Evolutionary conservation across 495 filamentous ascomycete genomes (phyloP).

Genomic region (Annulohypoxylon moriforme): DNA sequence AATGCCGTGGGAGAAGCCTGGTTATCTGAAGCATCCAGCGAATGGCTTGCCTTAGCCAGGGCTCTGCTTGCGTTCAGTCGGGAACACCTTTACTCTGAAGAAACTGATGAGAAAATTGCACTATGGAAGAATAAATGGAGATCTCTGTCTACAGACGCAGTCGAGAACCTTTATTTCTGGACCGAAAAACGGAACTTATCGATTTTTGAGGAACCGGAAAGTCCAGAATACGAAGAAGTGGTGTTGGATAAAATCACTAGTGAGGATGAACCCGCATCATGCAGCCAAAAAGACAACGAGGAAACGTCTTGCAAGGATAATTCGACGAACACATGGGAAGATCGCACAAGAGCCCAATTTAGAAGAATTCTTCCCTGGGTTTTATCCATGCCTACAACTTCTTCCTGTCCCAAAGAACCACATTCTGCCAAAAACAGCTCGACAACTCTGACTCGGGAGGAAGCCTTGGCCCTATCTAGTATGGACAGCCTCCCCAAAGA

Average conservation of each 20-base stretch:
- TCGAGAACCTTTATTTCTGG: neutral
- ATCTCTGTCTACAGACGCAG: neutral
- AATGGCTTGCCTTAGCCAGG: neutral
- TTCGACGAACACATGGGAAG: neutral
- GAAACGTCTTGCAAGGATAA: neutral
- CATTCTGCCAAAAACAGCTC: neutral
- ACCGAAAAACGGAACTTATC: neutral
- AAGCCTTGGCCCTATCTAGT: neutral
- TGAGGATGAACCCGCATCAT: neutral
- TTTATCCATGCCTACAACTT: neutral
- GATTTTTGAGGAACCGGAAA: neutral
- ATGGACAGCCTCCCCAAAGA: neutral
- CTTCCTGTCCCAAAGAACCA: neutral
- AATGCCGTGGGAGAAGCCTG: constrained; percentile 10
- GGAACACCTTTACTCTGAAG: neutral
- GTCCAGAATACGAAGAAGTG: neutral
- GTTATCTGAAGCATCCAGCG: constrained; percentile 14
- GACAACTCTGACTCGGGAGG: neutral
- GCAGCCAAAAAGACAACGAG: neutral
- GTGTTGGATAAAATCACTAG: neutral
- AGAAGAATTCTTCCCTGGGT: neutral
- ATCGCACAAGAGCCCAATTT: neutral
- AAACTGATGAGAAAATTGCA: too few relatives aligned
- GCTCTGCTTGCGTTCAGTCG: neutral
- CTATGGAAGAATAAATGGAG: neutral